Evolutionary conservation across 768 basidiomycete species (phyloP), one percentile per base, ranked within the genome.

Genomic region (Tylopilus sp.): DNA sequence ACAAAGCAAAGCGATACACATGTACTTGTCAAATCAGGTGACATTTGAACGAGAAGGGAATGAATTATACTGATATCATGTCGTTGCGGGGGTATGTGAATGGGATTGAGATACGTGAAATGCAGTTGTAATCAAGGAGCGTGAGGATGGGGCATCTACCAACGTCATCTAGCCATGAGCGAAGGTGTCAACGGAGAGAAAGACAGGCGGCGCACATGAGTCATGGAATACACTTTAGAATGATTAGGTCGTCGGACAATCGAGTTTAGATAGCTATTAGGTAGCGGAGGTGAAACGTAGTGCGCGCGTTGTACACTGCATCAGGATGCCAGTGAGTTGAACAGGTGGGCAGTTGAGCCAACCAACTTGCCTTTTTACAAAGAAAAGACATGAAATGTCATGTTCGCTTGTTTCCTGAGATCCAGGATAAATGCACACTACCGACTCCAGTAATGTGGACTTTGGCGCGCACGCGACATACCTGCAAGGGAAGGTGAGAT

Each of bases 361-460:
- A 44, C 1, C 10, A n/a, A 31, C 4, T 57, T 49, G 49, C 67
- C 63, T 18, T 65, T n/a, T 63, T 58, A 63, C 65, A 69, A 52
- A 35, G 53, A 21, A 46, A 43, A 47, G 47, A 42, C 8, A 48
- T 38, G 31, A 44, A n/a, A 7, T 38, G 11, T 20, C 65, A 69
- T 47, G 59, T 69, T 50, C 71, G 73, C 53, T 64, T 71, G 60
- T 77, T 77, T 51, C 85, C 84, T 11, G 79, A 74, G 51, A 72
- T 79, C 87, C 88, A 90, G 31, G 88, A 90, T 48, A 91, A 71
- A 57, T 82, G 77, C 28, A 90, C 88, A 64, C 86, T 88, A 54
- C 88, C 88, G 9, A 86, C 88, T 42, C 86, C 85, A 35, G 77
- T 69, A 51, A 91, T 90, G 60, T 78, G 74, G 2, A 91, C 88